Evolutionary conservation across 345 rosid genomes (phyloP).

Genomic region (Eucalyptus marginata): DNA sequence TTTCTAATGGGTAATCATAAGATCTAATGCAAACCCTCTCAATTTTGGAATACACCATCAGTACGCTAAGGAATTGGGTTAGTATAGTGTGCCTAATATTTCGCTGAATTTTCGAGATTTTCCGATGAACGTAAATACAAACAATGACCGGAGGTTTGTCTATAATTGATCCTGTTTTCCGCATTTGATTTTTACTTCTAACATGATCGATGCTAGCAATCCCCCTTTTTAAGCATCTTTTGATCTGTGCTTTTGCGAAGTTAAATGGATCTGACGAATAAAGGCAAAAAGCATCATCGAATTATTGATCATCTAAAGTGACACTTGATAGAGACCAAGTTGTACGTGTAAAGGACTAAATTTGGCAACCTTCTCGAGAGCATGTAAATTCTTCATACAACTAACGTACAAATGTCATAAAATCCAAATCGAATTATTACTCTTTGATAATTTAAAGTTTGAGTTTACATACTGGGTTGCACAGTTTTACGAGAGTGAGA

Average conservation of each 20-base stretch:
- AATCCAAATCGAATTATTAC: background rate
- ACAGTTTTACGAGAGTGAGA: background rate
- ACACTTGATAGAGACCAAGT: background rate
- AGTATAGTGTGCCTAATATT: too few species aligned
- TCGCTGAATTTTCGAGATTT: too few species aligned
- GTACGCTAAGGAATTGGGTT: rapidly evolving
- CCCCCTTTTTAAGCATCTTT: background rate
- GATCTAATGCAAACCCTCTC: too few species aligned
- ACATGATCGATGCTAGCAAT: too few species aligned
- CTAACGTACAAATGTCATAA: background rate
- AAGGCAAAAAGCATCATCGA: background rate
- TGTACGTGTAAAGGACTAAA: background rate
- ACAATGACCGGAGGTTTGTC: rapidly evolving
- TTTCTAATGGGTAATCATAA: too few species aligned
- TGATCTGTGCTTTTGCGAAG: background rate
- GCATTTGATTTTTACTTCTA: too few species aligned
- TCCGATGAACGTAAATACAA: too few species aligned
- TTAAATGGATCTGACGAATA: background rate
- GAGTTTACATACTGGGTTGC: background rate
- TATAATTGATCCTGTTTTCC: rapidly evolving
- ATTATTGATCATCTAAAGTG: background rate
- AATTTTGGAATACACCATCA: too few species aligned
- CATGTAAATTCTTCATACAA: too few species aligned
- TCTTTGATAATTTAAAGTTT: background rate
- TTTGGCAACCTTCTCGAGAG: background rate